Evolutionary conservation across 2,329 filamentous ascomycete genomes (phyloP).

Genomic region (Claviceps sp.): DNA sequence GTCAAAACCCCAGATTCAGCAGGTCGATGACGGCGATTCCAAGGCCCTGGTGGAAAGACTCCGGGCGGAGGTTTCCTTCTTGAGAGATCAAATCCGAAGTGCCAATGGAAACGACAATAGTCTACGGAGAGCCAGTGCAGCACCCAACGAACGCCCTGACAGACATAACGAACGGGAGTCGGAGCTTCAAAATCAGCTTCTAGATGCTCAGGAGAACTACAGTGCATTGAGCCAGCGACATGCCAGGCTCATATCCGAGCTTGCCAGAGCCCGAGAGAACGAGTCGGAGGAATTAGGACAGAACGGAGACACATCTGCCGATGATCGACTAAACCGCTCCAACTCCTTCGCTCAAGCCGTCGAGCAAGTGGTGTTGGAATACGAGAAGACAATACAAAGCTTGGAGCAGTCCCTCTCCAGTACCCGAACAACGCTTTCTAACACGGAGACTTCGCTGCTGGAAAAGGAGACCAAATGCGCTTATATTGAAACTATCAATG

Average conservation of each 20-base stretch:
- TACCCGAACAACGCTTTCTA: constrained; percentile 71
- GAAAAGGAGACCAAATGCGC: constrained; percentile 92
- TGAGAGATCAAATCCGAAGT: constrained; percentile 84
- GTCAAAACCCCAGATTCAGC: constrained; percentile 92
- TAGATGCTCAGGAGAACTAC: constrained; percentile 93
- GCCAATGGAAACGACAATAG: constrained; percentile 50
- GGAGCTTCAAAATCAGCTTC: constrained; percentile 83
- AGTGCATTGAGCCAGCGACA: constrained; percentile 81
- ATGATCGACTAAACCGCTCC: constrained; percentile 83
- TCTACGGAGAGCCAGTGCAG: constrained; percentile 36
- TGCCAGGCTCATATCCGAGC: constrained; percentile 87
- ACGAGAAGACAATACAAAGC: constrained; percentile 94
- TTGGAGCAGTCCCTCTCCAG: constrained; percentile 84
- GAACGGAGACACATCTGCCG: constrained; percentile 48
- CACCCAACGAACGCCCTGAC: constrained; percentile 58
- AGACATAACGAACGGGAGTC: constrained; percentile 72
- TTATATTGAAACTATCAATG: constrained; percentile 83
- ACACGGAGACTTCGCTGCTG: constrained; percentile 71
- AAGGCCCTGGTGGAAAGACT: constrained; percentile 86
- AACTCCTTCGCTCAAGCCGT: constrained; percentile 94
- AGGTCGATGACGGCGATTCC: constrained; percentile 85
- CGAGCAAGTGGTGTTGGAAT: constrained; percentile 90
- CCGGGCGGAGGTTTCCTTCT: constrained; percentile 83
- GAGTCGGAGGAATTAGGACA: constrained; percentile 45
- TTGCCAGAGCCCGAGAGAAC: constrained; percentile 71